Evolutionary conservation across 805 yeast genomes (phyloP).

Genomic region (Candida patagonica): DNA sequence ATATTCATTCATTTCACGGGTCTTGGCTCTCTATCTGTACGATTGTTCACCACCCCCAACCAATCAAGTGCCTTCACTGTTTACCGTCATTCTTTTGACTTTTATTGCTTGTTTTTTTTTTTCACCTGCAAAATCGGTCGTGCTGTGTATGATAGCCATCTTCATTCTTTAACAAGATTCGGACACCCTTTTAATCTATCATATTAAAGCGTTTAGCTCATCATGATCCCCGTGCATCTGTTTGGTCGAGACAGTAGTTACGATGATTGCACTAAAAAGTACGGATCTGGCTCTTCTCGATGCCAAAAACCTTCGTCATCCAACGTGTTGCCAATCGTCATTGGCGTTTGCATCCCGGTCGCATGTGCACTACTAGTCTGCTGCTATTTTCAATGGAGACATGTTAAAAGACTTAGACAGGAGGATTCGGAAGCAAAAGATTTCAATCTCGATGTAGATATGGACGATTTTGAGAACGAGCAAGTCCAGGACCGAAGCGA

Average conservation of each 20-base stretch:
- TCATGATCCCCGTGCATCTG: not conserved
- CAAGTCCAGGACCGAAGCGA: not conserved
- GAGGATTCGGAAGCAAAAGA: constrained; percentile 29
- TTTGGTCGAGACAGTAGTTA: not conserved
- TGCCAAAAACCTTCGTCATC: constrained; percentile 17
- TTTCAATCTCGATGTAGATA: constrained; percentile 29
- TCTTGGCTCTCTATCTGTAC: too few relatives aligned
- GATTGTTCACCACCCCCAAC: too few relatives aligned
- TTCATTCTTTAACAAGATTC: too few relatives aligned
- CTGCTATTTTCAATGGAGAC: constrained; percentile 26
- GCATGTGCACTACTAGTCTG: constrained; percentile 24
- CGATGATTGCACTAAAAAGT: not conserved
- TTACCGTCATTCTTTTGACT: too few relatives aligned
- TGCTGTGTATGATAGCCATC: too few relatives aligned
- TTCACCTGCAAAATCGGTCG: too few relatives aligned
- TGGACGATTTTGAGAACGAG: constrained; percentile 22
- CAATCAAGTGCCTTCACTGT: too few relatives aligned
- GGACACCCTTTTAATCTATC: too few relatives aligned
- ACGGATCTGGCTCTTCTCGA: constrained; percentile 8
- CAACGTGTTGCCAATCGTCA: constrained; percentile 23
- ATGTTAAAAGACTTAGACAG: constrained; percentile 23
- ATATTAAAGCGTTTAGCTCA: too few relatives aligned
- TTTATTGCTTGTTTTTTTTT: too few relatives aligned
- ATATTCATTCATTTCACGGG: too few relatives aligned
- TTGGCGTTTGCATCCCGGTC: constrained; percentile 34